Evolutionary conservation across 257 asterid species (phyloP).

Genomic region (Solanum okadae): DNA sequence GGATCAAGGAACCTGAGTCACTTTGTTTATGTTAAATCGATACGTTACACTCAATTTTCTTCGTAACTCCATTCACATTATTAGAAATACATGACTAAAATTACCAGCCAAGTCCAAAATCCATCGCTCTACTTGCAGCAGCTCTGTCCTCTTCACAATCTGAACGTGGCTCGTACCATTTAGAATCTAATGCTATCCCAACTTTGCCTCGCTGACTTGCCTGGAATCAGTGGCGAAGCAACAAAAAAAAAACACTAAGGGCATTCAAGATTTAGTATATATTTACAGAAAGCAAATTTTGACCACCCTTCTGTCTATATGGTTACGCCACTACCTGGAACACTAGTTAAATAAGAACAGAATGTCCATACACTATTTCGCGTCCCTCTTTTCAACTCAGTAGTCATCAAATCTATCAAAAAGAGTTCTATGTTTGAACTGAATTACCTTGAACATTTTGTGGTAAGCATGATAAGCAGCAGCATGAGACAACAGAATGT

Average conservation of each 20-base stretch:
- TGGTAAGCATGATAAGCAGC: slow-evolving; percentile 56
- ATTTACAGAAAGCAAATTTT: neutral
- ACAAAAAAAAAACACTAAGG: neutral
- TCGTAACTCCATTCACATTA: neutral
- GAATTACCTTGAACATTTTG: slow-evolving; percentile 55
- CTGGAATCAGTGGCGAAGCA: slow-evolving; percentile 14
- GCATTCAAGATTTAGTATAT: neutral
- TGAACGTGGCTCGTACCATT: slow-evolving; percentile 74
- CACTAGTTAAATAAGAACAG: neutral
- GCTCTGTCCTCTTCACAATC: slow-evolving; percentile 44
- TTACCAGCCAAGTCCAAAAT: slow-evolving; percentile 85
- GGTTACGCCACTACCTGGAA: neutral
- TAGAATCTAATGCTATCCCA: slow-evolving; percentile 61
- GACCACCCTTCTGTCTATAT: neutral
- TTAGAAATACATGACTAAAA: neutral
- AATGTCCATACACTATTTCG: neutral
- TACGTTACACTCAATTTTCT: neutral
- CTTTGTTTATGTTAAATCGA: neutral
- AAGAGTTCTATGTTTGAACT: neutral
- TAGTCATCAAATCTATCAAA: neutral
- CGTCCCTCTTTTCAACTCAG: neutral
- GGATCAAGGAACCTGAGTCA: slow-evolving; percentile 90
- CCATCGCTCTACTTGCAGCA: slow-evolving; percentile 73
- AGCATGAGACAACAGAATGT: slow-evolving; percentile 67
- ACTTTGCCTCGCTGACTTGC: slow-evolving; percentile 54